Percentiles rank a stretch among this genome's conserved stretches.
Evolutionary conservation across 768 basidiomycete species (phyloP).

Genomic region (Pleurotus tuoliensis): DNA sequence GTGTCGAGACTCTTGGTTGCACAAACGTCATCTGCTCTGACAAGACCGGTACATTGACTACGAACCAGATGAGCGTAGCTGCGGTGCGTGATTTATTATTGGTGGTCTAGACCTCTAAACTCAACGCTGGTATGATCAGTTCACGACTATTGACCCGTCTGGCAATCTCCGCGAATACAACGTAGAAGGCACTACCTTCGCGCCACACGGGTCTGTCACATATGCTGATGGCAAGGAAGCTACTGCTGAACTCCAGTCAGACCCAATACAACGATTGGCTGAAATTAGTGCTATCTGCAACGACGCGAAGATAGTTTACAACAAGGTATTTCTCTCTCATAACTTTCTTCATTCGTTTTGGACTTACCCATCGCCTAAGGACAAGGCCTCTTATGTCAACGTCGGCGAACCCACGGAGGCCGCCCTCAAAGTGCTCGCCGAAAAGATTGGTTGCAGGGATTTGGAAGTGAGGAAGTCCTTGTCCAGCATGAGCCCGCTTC

Average conservation of each 20-base stretch:
- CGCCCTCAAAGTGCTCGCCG: slow-evolving; percentile 89
- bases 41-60: slow-evolving; percentile 95
- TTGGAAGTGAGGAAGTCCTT: slow-evolving; percentile 55
- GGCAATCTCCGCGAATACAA: slow-evolving; percentile 58
- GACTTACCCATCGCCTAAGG: slow-evolving; percentile 38
- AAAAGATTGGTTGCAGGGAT: slow-evolving; percentile 85
- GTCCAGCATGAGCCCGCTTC: slow-evolving; percentile 45
- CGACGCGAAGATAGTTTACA: slow-evolving; percentile 86
- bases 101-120: not conserved
- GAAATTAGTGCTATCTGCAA: slow-evolving; percentile 95
- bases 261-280: slow-evolving; percentile 77
- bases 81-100: slow-evolving; percentile 39
- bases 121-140: slow-evolving; percentile 38
- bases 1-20: slow-evolving; percentile 95
- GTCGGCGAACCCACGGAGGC: slow-evolving; percentile 98
- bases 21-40: slow-evolving; percentile 99
- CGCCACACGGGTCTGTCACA: slow-evolving; percentile 74
- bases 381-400: slow-evolving; percentile 73
- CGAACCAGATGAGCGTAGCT: slow-evolving; percentile 96
- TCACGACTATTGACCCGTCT: slow-evolving; percentile 64
- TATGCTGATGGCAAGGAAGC: slow-evolving; percentile 61
- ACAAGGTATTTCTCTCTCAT: slow-evolving; percentile 41
- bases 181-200: slow-evolving; percentile 92
- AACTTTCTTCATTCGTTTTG: not conserved
- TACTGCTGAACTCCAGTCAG: slow-evolving; percentile 54